Evolutionary conservation across 2,329 filamentous ascomycete species (phyloP).

Genomic region (Madurella fahalii): DNA sequence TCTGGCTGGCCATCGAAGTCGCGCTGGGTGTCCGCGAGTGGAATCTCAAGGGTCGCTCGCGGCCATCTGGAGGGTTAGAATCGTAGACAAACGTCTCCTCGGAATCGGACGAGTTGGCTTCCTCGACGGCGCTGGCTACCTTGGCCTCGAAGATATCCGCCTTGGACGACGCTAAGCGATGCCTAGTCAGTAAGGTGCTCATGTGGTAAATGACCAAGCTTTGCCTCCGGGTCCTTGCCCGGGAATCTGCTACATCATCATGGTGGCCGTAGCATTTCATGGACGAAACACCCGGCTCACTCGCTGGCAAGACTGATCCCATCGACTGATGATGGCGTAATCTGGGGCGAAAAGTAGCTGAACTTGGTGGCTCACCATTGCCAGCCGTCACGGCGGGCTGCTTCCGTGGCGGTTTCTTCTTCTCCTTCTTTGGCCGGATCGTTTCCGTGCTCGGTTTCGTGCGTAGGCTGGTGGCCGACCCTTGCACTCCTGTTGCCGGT

Average conservation of each 20-base stretch:
- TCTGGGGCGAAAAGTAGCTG: constrained; percentile 29
- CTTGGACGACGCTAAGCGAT: constrained; percentile 73
- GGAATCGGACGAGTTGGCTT: constrained; percentile 93
- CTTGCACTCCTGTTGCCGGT: constrained; percentile 58
- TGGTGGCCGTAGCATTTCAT: constrained; percentile 34
- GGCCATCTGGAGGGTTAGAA: constrained; percentile 77
- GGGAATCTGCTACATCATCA: constrained; percentile 29
- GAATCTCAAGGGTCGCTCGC: constrained; percentile 66
- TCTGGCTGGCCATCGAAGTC: constrained; percentile 73
- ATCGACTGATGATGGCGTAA: constrained; percentile 41
- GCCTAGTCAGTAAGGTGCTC: constrained; percentile 43
- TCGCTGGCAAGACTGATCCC: constrained; percentile 33
- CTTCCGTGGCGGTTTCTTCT: constrained; percentile 75
- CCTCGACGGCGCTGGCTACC: constrained; percentile 91
- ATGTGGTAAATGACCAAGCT: constrained; percentile 36
- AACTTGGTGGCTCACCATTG: constrained; percentile 58
- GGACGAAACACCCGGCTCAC: constrained; percentile 33
- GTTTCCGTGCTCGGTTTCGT: constrained; percentile 92
- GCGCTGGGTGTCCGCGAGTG: constrained; percentile 94
- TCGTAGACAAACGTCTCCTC: constrained; percentile 99
- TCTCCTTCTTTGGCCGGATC: constrained; percentile 89
- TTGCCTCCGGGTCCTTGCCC: constrained; percentile 25
- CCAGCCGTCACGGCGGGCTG: constrained; percentile 65
- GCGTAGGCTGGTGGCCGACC: constrained; percentile 68
- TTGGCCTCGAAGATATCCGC: constrained; percentile 98